Evolutionary conservation across 2,329 filamentous ascomycete species (phyloP).

Genomic region (Ceratocystis huliohia): DNA sequence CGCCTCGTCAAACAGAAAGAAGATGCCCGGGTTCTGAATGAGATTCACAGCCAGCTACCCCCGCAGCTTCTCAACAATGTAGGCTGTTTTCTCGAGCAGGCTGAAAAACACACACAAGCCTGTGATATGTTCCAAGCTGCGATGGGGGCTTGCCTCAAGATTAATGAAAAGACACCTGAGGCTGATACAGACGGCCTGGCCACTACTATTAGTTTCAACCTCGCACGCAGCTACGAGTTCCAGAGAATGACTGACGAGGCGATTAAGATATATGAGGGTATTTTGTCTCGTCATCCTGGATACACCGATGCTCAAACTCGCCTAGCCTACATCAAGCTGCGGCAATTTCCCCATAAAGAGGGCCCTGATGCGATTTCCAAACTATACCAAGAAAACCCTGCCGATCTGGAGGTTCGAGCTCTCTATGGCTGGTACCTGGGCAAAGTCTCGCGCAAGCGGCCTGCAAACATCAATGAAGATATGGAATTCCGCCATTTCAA

Average conservation of each 20-base stretch:
- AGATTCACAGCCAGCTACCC: slow-evolving; percentile 64
- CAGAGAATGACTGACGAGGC: slow-evolving; percentile 71
- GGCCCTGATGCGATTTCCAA: slow-evolving; percentile 76
- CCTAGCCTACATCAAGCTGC: slow-evolving; percentile 78
- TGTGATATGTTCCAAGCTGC: slow-evolving; percentile 88
- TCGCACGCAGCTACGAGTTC: slow-evolving; percentile 85
- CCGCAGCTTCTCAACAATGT: slow-evolving; percentile 95
- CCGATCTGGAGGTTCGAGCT: slow-evolving; percentile 81
- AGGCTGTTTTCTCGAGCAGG: slow-evolving; percentile 85
- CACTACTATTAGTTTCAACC: slow-evolving; percentile 93
- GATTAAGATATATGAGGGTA: slow-evolving; percentile 72
- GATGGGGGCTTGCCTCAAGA: slow-evolving; percentile 71
- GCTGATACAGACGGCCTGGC: slow-evolving; percentile 83
- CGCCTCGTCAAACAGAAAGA: slow-evolving; percentile 29
- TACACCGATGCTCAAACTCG: slow-evolving; percentile 87
- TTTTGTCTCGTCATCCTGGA: slow-evolving; percentile 73
- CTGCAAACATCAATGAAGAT: slow-evolving; percentile 72
- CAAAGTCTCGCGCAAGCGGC: slow-evolving; percentile 68
- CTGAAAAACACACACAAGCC: slow-evolving; percentile 66
- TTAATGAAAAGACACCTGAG: slow-evolving; percentile 51
- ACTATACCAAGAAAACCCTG: slow-evolving; percentile 70
- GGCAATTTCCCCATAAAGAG: slow-evolving; percentile 67
- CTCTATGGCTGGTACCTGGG: slow-evolving; percentile 94
- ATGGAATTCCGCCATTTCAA: slow-evolving; percentile 90
- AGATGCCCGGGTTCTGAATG: slow-evolving; percentile 44